phyloP scores from a whole-genome alignment of 352 stramenopile genomes.

The Phytophthora rubi region DNA sequence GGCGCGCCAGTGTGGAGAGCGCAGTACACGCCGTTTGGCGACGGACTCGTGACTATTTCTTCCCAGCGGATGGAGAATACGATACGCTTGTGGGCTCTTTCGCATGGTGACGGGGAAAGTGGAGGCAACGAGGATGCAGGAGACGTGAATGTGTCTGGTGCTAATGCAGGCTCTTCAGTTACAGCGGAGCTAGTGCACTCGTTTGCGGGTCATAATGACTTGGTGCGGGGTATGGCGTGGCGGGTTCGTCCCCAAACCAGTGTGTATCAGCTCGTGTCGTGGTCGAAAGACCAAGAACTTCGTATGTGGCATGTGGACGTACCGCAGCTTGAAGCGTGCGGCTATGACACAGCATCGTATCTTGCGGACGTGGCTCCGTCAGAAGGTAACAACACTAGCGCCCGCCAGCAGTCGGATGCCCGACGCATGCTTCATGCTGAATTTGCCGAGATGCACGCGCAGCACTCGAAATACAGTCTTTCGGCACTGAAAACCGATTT shows the following conservation, averaged over 20 bases:
- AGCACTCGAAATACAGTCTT: constrained; percentile 74
- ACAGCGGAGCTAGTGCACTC: constrained; percentile 61
- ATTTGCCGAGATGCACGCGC: constrained; percentile 38
- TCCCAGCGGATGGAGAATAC: constrained; percentile 64
- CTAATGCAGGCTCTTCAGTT: constrained; percentile 26
- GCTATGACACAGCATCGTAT: constrained; percentile 56
- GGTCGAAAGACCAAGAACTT: constrained; percentile 83
- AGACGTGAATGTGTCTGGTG: constrained; percentile 19
- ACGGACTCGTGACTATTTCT: constrained; percentile 78
- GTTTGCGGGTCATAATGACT: constrained; percentile 65
- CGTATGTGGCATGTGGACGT: constrained; percentile 75
- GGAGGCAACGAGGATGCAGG: constrained; percentile 16
- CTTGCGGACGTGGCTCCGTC: constrained; percentile 36
- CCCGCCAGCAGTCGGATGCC: constrained; percentile 23
- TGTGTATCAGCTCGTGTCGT: constrained; percentile 79
- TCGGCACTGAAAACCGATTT: constrained; percentile 77
- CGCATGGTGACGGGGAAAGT: constrained; percentile 36
- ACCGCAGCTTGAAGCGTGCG: constrained; percentile 66
- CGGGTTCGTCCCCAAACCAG: constrained; percentile 46
- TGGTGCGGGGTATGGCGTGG: constrained; percentile 76
- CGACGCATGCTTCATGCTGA: constrained; percentile 35
- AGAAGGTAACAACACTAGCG: constrained; percentile 26
- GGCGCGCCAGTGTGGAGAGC: constrained; percentile 70
- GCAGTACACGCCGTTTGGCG: constrained; percentile 83
- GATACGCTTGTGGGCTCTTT: constrained; percentile 72